A percentile compares a stretch with the other conserved stretches of the same genome.
Evolutionary conservation across 1,139 yeast genomes (phyloP).

Genomic region (Saccharomyces hybrid): DNA sequence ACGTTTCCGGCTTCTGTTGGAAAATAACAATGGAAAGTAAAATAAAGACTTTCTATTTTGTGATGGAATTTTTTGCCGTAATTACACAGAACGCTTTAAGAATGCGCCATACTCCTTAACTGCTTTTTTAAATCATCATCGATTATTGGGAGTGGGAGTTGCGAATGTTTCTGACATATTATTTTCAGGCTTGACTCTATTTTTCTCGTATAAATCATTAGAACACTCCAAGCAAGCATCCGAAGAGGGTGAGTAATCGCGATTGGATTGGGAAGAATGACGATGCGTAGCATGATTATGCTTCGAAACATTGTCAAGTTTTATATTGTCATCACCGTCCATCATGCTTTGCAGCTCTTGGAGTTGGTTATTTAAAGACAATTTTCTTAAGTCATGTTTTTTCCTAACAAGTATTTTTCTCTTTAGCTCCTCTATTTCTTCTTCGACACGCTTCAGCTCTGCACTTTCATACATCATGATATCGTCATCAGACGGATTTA

Average conservation of each 20-base stretch:
- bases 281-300: not conserved
- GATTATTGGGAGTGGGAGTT: conserved; percentile 3
- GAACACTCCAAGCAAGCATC: not conserved
- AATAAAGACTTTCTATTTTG: not conserved
- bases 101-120: not conserved
- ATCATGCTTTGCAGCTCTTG: conserved; percentile 15
- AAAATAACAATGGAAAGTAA: not conserved
- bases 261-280: not conserved
- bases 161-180: conserved; percentile 1
- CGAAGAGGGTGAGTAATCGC: not conserved
- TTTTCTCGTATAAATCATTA: not conserved
- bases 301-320: not conserved
- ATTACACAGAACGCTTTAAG: not conserved
- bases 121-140: not conserved
- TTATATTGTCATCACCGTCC: conserved; percentile 5
- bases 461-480: conserved; percentile 26
- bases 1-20: not conserved
- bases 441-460: conserved; percentile 27
- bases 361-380: conserved; percentile 26
- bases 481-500: conserved; percentile 26
- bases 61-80: not conserved
- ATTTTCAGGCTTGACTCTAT: not conserved
- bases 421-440: conserved; percentile 24
- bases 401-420: conserved; percentile 23
- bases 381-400: conserved; percentile 28